Evolutionary conservation across 257 asterid species (phyloP).

Genomic region (Cynanchum wilfordii): DNA sequence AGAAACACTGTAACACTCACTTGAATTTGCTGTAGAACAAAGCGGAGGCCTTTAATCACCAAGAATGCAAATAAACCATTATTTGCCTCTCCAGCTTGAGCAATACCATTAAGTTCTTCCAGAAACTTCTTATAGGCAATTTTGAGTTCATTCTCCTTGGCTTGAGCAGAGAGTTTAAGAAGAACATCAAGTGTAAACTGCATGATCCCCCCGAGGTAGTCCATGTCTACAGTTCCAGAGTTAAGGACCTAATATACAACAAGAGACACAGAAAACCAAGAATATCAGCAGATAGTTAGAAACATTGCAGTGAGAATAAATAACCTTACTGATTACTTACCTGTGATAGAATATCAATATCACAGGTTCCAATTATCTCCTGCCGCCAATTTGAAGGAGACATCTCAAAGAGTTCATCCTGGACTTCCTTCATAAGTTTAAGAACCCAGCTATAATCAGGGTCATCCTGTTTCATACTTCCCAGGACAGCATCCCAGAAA

Average conservation of each 20-base stretch:
- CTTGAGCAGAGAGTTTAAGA: slow-evolving; percentile 76
- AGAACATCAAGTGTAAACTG: slow-evolving; percentile 56
- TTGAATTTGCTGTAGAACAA: slow-evolving; percentile 75
- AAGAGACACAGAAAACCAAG: neutral
- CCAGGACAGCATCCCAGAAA: slow-evolving; percentile 83
- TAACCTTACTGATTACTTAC: slow-evolving; percentile 21
- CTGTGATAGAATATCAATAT: slow-evolving; percentile 65
- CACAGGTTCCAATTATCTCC: slow-evolving; percentile 63
- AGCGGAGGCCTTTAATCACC: slow-evolving; percentile 67
- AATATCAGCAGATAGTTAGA: neutral
- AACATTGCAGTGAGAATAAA: neutral
- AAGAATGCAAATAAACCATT: slow-evolving; percentile 38
- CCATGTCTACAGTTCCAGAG: slow-evolving; percentile 54
- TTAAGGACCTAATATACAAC: slow-evolving; percentile 41
- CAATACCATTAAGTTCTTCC: slow-evolving; percentile 52
- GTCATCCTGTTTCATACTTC: slow-evolving; percentile 56
- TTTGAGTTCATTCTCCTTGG: slow-evolving; percentile 62
- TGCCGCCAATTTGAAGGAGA: slow-evolving; percentile 78
- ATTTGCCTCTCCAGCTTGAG: slow-evolving; percentile 32
- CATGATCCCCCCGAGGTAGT: slow-evolving; percentile 60
- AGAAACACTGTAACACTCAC: slow-evolving; percentile 25
- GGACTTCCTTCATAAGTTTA: slow-evolving; percentile 71
- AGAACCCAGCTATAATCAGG: slow-evolving; percentile 58
- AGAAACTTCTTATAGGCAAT: slow-evolving; percentile 44
- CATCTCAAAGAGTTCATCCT: slow-evolving; percentile 67